Base-by-base conservation (phyloP, 2,329 filamentous ascomycete genomes). In the Verticillium dahliae region DNA sequence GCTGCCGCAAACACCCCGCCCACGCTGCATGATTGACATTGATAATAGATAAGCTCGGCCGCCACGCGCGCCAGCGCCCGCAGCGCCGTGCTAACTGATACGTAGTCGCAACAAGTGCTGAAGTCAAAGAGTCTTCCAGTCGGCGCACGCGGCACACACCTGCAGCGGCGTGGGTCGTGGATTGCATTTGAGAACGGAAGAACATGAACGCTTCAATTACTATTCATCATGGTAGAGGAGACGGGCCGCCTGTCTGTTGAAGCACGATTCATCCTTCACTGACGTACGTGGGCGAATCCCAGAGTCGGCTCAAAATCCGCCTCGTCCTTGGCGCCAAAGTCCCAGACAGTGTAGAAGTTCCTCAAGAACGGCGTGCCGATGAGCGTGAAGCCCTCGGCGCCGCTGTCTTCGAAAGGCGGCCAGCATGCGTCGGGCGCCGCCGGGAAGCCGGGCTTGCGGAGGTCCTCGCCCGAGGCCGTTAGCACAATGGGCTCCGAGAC, bases 321-420 rank as follows among this genome's bases (percentile, higher is more conserved):
- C 45, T 50, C 45, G 18, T 65, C 45, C 38, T 55, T 58, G 7
- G 57, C 52, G 1, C 73, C 72, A 41, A 70, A 75, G 62, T 75
- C 69, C 63, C 67, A 74, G 2, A 74, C 64, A 0, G 72, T 73
- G 60, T 75, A 76, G 35, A 74, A 70, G 61, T 70, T 71, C 13
- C 64, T 39, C 59, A 76, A 56, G 52, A 74, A 67, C 7, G 66
- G 52, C 0, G 60, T 60, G 0, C 74, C 74, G 13, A 76, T 60
- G 9, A 76, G 66, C n/a, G 68, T 68, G 56, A 72, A 69, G 0
- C 65, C 67, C 45, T 7, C 18, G 45, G n/a, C 45, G 45, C 45
- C 45, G 15, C 68, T 66, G 22, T 65, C 57, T 9, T 73, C 67
- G 9, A 76, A 71, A 0, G 74, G 74, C 13, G 74, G 74, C 69